Evolutionary conservation across 2,329 filamentous ascomycete genomes (phyloP).

Genomic region (Boeremia lycopersici): DNA sequence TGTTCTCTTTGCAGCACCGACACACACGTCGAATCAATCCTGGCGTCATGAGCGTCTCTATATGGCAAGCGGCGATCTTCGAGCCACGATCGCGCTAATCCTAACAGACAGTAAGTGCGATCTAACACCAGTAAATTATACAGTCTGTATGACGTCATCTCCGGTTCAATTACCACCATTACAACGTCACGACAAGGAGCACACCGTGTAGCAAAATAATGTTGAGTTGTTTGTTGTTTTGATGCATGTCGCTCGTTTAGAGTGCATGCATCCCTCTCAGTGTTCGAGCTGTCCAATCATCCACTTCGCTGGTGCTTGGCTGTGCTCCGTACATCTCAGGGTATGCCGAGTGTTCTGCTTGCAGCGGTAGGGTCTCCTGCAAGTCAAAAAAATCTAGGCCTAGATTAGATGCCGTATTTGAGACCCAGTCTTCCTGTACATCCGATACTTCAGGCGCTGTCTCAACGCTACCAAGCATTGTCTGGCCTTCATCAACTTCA

Average conservation of each 20-base stretch:
- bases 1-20: constrained; percentile 19
- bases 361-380: constrained; percentile 3
- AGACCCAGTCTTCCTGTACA: constrained; percentile 30
- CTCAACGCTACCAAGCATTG: constrained; percentile 10
- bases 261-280: constrained; percentile 24
- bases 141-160: constrained; percentile 7
- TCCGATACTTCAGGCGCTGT: constrained; percentile 20
- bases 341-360: constrained; percentile 12
- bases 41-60: constrained; percentile 43
- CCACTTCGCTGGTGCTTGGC: constrained; percentile 14
- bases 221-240: not conserved
- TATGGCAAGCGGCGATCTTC: constrained; percentile 26
- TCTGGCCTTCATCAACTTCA: constrained; percentile 10
- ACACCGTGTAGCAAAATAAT: not conserved
- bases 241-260: constrained; percentile 5
- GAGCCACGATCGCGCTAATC: constrained; percentile 22
- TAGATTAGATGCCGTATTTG: constrained; percentile 26
- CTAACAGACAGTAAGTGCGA: not conserved
- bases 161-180: constrained; percentile 15
- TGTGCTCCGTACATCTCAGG: constrained; percentile 16
- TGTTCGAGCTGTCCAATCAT: constrained; percentile 30
- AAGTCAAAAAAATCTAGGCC: constrained; percentile 30
- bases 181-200: constrained; percentile 14
- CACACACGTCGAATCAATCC: constrained; percentile 23
- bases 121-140: constrained; percentile 1